phyloP scores from a whole-genome alignment of 441 rosid genomes.

The Jatropha podagrica region DNA sequence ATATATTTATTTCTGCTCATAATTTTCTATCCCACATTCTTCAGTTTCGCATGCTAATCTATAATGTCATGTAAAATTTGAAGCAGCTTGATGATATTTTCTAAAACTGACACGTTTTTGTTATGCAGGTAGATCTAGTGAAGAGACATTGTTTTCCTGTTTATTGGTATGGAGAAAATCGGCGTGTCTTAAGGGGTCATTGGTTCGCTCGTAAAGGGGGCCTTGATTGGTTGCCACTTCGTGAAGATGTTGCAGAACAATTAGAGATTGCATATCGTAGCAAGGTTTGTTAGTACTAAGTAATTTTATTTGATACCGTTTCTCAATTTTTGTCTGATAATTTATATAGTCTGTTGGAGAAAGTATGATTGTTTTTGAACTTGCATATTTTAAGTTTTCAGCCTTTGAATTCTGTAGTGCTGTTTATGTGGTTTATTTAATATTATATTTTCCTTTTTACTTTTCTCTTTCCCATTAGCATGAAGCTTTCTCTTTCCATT shows the following conservation, averaged over 20 bases:
- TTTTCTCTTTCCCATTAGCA: neutral
- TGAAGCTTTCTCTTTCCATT: neutral
- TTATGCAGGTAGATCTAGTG: slow-evolving; percentile 81
- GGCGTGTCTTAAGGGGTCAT: slow-evolving; percentile 97
- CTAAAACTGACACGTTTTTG: slow-evolving; percentile 12
- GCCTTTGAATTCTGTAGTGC: slow-evolving; percentile 1
- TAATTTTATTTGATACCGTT: neutral
- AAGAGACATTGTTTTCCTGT: slow-evolving; percentile 91
- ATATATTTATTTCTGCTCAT: neutral
- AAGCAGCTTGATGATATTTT: neutral
- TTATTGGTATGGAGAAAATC: slow-evolving; percentile 96
- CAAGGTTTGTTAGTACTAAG: slow-evolving; percentile 46
- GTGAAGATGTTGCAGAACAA: slow-evolving; percentile 93
- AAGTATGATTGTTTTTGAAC: neutral
- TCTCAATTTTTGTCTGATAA: neutral
- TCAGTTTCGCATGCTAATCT: neutral
- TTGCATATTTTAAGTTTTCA: neutral
- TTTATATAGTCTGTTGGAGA: neutral
- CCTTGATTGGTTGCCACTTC: slow-evolving; percentile 93
- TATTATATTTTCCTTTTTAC: neutral
- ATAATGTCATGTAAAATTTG: neutral
- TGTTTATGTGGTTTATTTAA: neutral
- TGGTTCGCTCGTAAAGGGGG: slow-evolving; percentile 98
- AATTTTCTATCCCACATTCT: neutral
- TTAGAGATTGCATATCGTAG: slow-evolving; percentile 82